Percentiles rank a stretch among this genome's conserved stretches.
Conservation (phyloP, 805 yeast species). For the Kluyveromyces starmeri region DNA sequence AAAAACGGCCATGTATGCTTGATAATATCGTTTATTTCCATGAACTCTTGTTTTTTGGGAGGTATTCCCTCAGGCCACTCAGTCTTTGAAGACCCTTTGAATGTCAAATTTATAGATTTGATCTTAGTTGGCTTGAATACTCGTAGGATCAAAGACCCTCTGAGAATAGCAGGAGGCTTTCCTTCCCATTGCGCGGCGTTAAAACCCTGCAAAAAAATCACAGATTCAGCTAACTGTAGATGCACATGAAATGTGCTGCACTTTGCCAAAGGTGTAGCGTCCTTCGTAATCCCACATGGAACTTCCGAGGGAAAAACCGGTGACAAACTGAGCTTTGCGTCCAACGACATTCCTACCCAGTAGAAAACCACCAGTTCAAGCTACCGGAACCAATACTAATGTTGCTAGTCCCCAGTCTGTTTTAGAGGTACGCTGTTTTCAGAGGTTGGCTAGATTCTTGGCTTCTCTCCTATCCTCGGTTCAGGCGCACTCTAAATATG, state of each 20-base stretch:
- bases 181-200: slow-evolving; percentile 51
- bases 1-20: slow-evolving; percentile 91
- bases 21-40: slow-evolving; percentile 57
- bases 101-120: slow-evolving; percentile 49
- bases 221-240: slow-evolving; percentile 71
- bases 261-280: slow-evolving; percentile 44
- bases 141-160: slow-evolving; percentile 71
- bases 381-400: too few species aligned
- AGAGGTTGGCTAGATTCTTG: too few species aligned
- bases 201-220: slow-evolving; percentile 75
- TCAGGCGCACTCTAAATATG: too few species aligned
- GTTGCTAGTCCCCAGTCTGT: too few species aligned
- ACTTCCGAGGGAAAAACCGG: slow-evolving; percentile 46
- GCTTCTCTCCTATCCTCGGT: too few species aligned
- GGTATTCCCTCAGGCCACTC: slow-evolving; percentile 99
- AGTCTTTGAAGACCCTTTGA: slow-evolving; percentile 65
- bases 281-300: slow-evolving; percentile 35
- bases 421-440: too few species aligned
- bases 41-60: slow-evolving; percentile 62
- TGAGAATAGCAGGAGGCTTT: slow-evolving; percentile 66
- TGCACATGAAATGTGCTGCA: slow-evolving; percentile 62
- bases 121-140: slow-evolving; percentile 65
- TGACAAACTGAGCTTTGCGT: slow-evolving; percentile 25
- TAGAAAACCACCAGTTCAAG: too few species aligned
- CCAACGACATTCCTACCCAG: too few species aligned